Base-by-base conservation (phyloP, 2,329 filamentous ascomycete genomes). In the Ascochyta rabiei region DNA sequence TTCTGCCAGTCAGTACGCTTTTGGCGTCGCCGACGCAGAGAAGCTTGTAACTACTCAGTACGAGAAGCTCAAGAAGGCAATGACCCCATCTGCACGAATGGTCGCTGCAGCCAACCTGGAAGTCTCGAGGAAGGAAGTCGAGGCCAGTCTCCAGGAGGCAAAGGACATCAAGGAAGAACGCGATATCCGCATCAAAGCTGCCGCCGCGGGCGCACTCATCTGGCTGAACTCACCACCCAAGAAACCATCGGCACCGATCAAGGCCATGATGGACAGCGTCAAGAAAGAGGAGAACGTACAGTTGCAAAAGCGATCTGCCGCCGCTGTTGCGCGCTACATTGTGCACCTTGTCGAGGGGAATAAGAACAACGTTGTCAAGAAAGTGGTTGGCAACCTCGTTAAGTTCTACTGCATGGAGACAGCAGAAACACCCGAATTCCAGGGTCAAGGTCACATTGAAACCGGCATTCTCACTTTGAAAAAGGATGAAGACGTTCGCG, bases 371-470 rank as follows among this genome's bases (percentile, higher is more conserved):
- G 91, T 96, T 12, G 93, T 95, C 15, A 93, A 97, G 74, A 99
- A 99, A 78, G 90, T 99, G 13, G 93, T 98, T 24, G 88, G 90
- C 41, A 99, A 99, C 70, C 77, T 99, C 47, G 91, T 96, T 77
- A 98, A 97, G 71, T 99, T 97, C 76, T 96, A 92, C 60, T 99
- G 95, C 70, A 91, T 97, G 68, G 95, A 99, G 72, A 96, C 96
- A 1, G 93, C 95, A 0, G 96, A 99, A 75, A 99, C 96, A 0
- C 95, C 95, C 0, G 95, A 98, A 69, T 98, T 98, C 72, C 86
- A 88, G 4, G 88, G 90, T 24, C 95, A 98, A 68, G 89, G 89
- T 1, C 75, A 81, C 38, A 88, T 96, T 68, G 89, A 88, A 40
- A 86, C 87, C 60, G 88, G 89, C 13, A 95, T 99, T 51, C 78